Conservation (phyloP, 768 basidiomycete species). For the Tricholoma hemisulphureum region DNA sequence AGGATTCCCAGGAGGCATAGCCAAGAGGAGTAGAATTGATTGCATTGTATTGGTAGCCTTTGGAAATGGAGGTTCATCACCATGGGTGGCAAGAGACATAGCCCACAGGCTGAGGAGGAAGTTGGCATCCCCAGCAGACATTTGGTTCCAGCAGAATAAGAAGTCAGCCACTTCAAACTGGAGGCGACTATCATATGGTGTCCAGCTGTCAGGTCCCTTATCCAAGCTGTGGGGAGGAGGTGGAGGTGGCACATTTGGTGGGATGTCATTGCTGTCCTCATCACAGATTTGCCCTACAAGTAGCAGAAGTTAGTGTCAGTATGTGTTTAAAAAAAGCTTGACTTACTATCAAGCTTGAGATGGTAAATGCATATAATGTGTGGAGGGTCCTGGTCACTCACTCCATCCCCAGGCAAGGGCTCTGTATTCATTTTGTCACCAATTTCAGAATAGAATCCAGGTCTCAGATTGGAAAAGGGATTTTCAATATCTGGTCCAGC, state of each 20-base stretch:
- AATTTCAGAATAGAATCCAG: no score
- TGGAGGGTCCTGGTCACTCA: no score
- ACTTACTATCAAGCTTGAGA: not conserved
- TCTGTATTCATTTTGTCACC: no score
- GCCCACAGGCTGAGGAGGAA: conserved; percentile 11
- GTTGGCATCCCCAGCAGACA: conserved; percentile 14
- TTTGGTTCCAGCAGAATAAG: conserved; percentile 17
- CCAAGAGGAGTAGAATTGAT: not conserved
- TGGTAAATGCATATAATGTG: no score
- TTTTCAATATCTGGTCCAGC: no score
- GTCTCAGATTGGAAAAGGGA: no score
- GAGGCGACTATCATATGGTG: not conserved
- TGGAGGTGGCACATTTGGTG: not conserved
- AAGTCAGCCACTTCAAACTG: conserved; percentile 14
- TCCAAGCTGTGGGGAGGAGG: not conserved
- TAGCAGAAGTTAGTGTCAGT: not conserved
- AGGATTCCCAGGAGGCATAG: not conserved
- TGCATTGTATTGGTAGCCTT: not conserved
- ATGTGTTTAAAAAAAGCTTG: not conserved
- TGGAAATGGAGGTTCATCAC: not conserved
- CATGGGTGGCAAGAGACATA: no score
- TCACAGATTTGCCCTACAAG: not conserved
- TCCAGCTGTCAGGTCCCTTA: not conserved
- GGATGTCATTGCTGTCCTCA: not conserved
- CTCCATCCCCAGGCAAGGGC: not conserved